Conservation (phyloP, 2,329 filamentous ascomycete species). For the Podosphaera fusca region DNA sequence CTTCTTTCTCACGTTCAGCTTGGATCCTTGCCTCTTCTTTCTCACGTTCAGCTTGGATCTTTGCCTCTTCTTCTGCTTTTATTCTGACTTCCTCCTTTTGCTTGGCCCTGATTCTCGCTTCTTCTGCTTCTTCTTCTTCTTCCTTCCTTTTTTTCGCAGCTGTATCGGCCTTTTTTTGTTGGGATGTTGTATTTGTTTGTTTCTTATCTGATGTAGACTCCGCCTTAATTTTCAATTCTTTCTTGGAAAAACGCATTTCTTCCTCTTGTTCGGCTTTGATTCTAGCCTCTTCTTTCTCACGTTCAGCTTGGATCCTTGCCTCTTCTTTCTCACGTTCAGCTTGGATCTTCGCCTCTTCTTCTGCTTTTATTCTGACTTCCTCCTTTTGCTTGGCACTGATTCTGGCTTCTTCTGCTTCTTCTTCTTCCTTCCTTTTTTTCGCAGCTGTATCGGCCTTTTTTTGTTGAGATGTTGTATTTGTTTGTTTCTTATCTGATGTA, state of each 20-base stretch:
- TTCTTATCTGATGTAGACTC: conserved; percentile 19
- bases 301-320: conserved; percentile 17
- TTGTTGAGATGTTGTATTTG: background rate
- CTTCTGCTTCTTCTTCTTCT: background rate
- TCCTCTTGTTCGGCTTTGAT: conserved; percentile 20
- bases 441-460: background rate
- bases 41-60: background rate
- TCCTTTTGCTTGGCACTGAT: conserved; percentile 13
- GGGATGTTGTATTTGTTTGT: conserved; percentile 24
- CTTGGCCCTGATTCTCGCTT: conserved; percentile 8
- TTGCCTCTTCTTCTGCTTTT: conserved; percentile 6
- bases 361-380: conserved; percentile 5
- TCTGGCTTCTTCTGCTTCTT: background rate
- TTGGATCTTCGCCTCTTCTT: conserved; percentile 6
- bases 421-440: background rate
- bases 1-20: background rate
- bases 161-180: background rate
- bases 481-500: no score
- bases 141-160: background rate
- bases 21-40: conserved; percentile 9
- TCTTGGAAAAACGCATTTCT: conserved; percentile 5
- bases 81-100: conserved; percentile 10
- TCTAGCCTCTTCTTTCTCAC: conserved; percentile 17
- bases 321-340: conserved; percentile 1
- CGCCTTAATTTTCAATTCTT: conserved; percentile 21